Evolutionary conservation across 1,284 basidiomycete genomes (phyloP).

Genomic region (Ceratobasidium sp.): DNA sequence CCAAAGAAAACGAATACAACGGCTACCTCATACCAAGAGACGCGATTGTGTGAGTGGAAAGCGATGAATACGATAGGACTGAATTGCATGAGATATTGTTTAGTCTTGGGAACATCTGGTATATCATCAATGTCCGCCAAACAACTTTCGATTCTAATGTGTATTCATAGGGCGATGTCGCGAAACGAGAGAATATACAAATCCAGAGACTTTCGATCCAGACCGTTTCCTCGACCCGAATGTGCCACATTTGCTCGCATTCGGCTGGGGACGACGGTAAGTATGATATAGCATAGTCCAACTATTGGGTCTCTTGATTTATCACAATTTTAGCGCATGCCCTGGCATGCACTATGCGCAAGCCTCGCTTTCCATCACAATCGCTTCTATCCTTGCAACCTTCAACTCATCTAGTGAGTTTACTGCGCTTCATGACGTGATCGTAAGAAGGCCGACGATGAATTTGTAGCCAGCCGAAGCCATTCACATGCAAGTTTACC

Average conservation of each 20-base stretch:
- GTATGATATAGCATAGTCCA: neutral
- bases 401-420: slow-evolving; percentile 29
- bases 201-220: slow-evolving; percentile 23
- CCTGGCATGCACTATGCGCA: slow-evolving; percentile 28
- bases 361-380: too few species aligned
- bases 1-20: slow-evolving; percentile 7
- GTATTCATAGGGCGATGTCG: slow-evolving; percentile 24
- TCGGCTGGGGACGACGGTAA: slow-evolving; percentile 34
- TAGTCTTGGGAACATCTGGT: slow-evolving; percentile 34
- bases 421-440: slow-evolving; percentile 36
- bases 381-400: slow-evolving; percentile 1
- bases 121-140: neutral
- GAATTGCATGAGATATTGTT: neutral
- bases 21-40: slow-evolving; percentile 12
- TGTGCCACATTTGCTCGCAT: slow-evolving; percentile 3
- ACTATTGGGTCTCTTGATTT: neutral
- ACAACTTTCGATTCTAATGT: too few species aligned
- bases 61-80: neutral
- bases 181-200: slow-evolving; percentile 6
- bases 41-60: slow-evolving; percentile 14
- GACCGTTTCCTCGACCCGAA: slow-evolving; percentile 18
- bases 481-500: slow-evolving; percentile 3
- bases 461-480: neutral
- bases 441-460: too few species aligned
- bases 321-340: neutral